Evolutionary conservation across 1,284 basidiomycete species (phyloP), one percentile per base, ranked within the genome.

Genomic region (Microbotryum lychnidis-dioicae): DNA sequence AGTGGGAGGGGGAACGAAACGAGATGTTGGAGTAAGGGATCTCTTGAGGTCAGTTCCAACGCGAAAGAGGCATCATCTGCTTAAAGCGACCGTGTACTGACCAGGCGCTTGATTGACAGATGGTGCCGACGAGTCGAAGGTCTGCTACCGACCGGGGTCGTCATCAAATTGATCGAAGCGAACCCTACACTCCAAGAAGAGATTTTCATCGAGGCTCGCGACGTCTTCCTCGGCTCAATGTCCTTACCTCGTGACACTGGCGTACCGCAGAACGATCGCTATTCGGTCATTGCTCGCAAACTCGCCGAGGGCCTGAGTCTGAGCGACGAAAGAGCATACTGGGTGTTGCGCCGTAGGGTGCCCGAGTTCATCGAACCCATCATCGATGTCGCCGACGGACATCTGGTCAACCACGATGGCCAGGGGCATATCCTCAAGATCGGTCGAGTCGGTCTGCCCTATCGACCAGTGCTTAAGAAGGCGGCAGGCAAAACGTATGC

Each of bases 101-200:
- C 23, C 9, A 42, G 4, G 7, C 4, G 4, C 20, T 20, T 23
- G 3, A 7, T 14, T 6, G 2, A 6, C 56, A 93, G 89, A 72
- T 91, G 91, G 77, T 93, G 90, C 73, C 79, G 78, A 0, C 83
- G 94, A 46, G 79, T 94, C 5, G 81, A 87, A 55, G 76, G 77
- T 14, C 75, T 88, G 10, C 73, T 90, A 0, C 83, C 87, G 0
- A 59, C 75, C 23, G 60, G 65, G 20, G 50, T 70, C 44, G 33
- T 23, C 42, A 58, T 72, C 37, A 14, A 54, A 0, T 66, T 66
- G 1, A 62, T 72, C 58, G 59, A 59, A 0, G 54, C 63, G n/a
- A 90, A 92, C 73, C 84, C 87, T 5, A 77, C 82, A 0, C 74
- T 92, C 12, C 85, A 93, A 60, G 94, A 98, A 73, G 89, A 94